These are phyloP conservation scores for Acanthamoeba quina DNA, from an alignment of 208 protist species.

Conservation along the genomic window DNA sequence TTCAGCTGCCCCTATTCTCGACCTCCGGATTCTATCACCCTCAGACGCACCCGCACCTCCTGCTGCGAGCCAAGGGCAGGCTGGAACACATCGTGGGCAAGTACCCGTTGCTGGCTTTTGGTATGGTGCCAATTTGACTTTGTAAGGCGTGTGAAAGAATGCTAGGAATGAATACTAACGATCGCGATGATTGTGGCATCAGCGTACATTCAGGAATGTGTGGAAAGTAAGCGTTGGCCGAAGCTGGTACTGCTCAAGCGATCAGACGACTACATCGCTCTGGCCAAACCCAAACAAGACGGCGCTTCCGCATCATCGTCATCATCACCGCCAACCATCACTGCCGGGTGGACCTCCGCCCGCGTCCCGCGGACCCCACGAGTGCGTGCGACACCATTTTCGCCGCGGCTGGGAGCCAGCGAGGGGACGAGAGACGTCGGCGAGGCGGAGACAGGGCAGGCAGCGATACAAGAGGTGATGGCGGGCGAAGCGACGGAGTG, in stretches of 20 bases:
- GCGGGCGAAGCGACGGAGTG: not conserved
- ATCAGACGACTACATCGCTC: not conserved
- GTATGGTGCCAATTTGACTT: not conserved
- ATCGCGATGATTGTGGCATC: not conserved
- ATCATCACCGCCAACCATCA: not conserved
- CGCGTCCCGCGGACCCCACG: not conserved
- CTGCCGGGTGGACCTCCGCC: not conserved
- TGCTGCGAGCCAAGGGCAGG: not conserved
- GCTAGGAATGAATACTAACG: not conserved
- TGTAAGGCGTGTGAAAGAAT: not conserved
- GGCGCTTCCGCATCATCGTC: not conserved
- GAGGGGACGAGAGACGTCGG: not conserved
- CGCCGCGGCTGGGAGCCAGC: not conserved
- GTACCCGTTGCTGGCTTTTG: not conserved
- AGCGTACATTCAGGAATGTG: slow-evolving; percentile 40
- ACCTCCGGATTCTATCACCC: not conserved
- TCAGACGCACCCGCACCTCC: not conserved
- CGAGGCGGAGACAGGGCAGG: not conserved
- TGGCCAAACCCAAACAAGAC: not conserved
- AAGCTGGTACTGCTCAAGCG: not conserved
- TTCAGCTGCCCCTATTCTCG: not conserved
- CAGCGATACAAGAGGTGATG: not conserved
- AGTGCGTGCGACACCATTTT: not conserved
- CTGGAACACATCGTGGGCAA: slow-evolving; percentile 19
- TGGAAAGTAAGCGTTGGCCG: not conserved